These are phyloP conservation scores for Monilinia vaccinii-corymbosi DNA, from an alignment of 2,329 filamentous ascomycete species.

Conservation along the genomic window DNA sequence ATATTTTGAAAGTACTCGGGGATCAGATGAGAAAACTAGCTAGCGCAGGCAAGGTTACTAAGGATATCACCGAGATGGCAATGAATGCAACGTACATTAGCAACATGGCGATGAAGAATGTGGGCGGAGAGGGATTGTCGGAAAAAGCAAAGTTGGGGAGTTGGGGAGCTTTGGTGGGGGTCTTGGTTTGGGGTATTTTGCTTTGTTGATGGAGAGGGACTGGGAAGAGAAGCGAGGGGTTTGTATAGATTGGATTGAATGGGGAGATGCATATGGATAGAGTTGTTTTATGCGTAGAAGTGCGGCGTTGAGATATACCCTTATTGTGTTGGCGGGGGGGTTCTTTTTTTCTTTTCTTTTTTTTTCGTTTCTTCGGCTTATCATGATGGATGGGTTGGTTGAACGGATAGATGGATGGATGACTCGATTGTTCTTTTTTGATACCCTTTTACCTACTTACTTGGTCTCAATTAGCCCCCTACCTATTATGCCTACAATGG, in stretches of 20 bases:
- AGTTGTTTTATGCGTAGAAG: background rate
- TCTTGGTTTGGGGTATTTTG: constrained; percentile 24
- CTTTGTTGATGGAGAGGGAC: constrained; percentile 10
- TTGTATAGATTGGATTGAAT: background rate
- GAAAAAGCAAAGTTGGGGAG: constrained; percentile 13
- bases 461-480: background rate
- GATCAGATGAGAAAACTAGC: constrained; percentile 41
- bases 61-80: constrained; percentile 28
- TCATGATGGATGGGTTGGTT: background rate
- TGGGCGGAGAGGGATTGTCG: constrained; percentile 12
- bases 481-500: background rate
- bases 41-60: constrained; percentile 33
- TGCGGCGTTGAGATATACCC: constrained; percentile 5
- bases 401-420: background rate
- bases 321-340: background rate
- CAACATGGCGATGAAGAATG: constrained; percentile 13
- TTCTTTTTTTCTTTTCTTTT: no score
- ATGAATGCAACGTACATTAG: constrained; percentile 30
- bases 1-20: constrained; percentile 46
- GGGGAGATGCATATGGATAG: background rate
- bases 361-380: background rate
- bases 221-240: background rate
- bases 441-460: background rate
- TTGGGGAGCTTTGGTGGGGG: constrained; percentile 24
- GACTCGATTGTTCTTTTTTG: background rate